These are phyloP conservation scores for Tetracentron sinense DNA, from an alignment of 164 flowering plant species.

Conservation along the genomic window DNA sequence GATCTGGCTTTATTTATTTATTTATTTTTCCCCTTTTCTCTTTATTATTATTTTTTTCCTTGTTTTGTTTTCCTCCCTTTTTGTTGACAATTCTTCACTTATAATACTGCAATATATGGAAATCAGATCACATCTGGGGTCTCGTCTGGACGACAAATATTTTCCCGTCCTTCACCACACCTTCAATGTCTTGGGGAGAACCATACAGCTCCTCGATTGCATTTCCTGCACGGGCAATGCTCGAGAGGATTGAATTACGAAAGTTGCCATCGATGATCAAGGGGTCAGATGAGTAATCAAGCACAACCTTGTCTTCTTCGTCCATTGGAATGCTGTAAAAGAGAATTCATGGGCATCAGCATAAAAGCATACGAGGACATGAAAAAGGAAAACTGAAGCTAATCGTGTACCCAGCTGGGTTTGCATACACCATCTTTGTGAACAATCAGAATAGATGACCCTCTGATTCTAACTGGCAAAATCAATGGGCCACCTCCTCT, in stretches of 20 bases:
- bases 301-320: constrained; percentile 76
- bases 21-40: too few species aligned
- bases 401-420: too few species aligned
- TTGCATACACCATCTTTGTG: too few species aligned
- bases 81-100: not conserved
- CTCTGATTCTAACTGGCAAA: too few species aligned
- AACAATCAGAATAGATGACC: too few species aligned
- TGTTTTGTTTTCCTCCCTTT: too few species aligned
- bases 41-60: too few species aligned
- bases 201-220: constrained; percentile 88
- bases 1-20: too few species aligned
- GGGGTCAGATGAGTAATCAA: constrained; percentile 79
- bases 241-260: constrained; percentile 58
- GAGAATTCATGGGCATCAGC: not conserved
- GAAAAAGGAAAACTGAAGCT: not conserved
- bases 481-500: too few species aligned
- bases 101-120: too few species aligned
- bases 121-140: constrained; percentile 70
- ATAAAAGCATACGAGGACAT: not conserved
- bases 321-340: constrained; percentile 85
- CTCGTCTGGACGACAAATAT: constrained; percentile 91
- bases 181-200: constrained; percentile 94
- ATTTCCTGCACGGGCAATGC: constrained; percentile 75
- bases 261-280: constrained; percentile 56
- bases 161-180: constrained; percentile 85